These are phyloP conservation scores for Prunus salicina DNA, from an alignment of 306 rosid genomes.

Conservation along the genomic window DNA sequence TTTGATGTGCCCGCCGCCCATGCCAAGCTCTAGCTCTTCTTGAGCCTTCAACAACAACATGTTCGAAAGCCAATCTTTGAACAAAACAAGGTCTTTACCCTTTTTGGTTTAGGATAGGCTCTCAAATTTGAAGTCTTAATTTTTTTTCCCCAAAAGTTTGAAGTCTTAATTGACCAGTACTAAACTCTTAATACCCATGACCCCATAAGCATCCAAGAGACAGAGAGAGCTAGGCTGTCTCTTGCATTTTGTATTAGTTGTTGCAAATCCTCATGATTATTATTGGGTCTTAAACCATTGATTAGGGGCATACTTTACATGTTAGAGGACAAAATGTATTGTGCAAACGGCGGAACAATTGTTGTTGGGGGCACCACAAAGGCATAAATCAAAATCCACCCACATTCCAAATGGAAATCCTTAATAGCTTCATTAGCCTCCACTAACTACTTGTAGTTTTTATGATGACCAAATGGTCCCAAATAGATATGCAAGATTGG, in stretches of 20 bases:
- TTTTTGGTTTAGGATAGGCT: neutral
- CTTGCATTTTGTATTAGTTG: slow-evolving; percentile 21
- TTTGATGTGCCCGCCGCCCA: slow-evolving; percentile 33
- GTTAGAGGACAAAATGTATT: slow-evolving; percentile 27
- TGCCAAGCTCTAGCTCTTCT: slow-evolving; percentile 9
- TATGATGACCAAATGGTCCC: slow-evolving; percentile 16
- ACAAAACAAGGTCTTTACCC: slow-evolving; percentile 3
- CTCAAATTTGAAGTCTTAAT: slow-evolving; percentile 5
- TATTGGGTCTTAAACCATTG: slow-evolving; percentile 23
- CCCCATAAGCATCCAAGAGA: slow-evolving; percentile 10
- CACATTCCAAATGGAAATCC: slow-evolving; percentile 22
- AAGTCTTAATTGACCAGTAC: slow-evolving; percentile 9
- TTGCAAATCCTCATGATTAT: slow-evolving; percentile 28
- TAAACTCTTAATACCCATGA: slow-evolving; percentile 8
- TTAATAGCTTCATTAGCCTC: slow-evolving; percentile 33
- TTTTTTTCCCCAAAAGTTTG: slow-evolving; percentile 8
- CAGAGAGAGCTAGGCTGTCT: slow-evolving; percentile 15
- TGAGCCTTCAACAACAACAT: slow-evolving; percentile 16
- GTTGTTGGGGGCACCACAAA: slow-evolving; percentile 28
- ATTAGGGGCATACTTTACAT: slow-evolving; percentile 21
- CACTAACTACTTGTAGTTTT: slow-evolving; percentile 28
- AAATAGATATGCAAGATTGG: slow-evolving; percentile 2
- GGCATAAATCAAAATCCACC: slow-evolving; percentile 14
- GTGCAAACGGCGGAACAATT: slow-evolving; percentile 58
- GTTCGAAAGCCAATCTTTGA: slow-evolving; percentile 21